These are phyloP conservation scores for Leccinum subrobustum DNA, from an alignment of 1,284 basidiomycete genomes.

Conservation along the genomic window DNA sequence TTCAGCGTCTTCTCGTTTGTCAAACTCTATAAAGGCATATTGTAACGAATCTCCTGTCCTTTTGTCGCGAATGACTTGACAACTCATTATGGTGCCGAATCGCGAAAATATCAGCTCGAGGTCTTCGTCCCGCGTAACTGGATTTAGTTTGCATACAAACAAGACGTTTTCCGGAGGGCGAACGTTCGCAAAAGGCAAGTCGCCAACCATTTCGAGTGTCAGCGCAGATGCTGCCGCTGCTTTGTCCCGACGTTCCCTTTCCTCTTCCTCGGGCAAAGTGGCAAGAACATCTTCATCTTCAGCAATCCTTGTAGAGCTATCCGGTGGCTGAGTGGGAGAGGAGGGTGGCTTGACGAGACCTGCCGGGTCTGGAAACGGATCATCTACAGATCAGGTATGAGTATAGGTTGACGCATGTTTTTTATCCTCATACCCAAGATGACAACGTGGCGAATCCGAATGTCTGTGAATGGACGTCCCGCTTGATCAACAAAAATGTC, in stretches of 20 bases:
- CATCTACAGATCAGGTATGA: conserved; percentile 55
- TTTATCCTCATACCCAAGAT: conserved; percentile 65
- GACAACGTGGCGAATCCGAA: conserved; percentile 90
- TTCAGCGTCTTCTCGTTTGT: conserved; percentile 89
- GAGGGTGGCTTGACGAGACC: conserved; percentile 72
- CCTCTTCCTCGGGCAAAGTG: conserved; percentile 80
- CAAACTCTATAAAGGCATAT: conserved; percentile 99
- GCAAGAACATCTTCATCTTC: conserved; percentile 88
- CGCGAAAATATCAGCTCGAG: conserved; percentile 96
- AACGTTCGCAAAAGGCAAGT: conserved; percentile 97
- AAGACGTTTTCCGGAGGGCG: conserved; percentile 97
- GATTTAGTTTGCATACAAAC: conserved; percentile 98
- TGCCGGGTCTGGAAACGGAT: conserved; percentile 89
- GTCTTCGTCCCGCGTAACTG: conserved; percentile 94
- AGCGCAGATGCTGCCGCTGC: conserved; percentile 92
- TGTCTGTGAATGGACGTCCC: conserved; percentile 89
- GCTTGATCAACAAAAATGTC: conserved; percentile 88
- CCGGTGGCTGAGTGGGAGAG: conserved; percentile 78
- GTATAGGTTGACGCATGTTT: conserved; percentile 2
- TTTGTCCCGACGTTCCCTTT: conserved; percentile 73
- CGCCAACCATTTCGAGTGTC: conserved; percentile 99
- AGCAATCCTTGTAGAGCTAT: conserved; percentile 83
- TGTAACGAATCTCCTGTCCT: conserved; percentile 95
- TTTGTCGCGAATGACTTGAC: conserved; percentile 96
- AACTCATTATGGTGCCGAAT: conserved; percentile 94